These are phyloP conservation scores for Farysia itapuensis DNA, from an alignment of 1,284 basidiomycete genomes.

Conservation along the genomic window DNA sequence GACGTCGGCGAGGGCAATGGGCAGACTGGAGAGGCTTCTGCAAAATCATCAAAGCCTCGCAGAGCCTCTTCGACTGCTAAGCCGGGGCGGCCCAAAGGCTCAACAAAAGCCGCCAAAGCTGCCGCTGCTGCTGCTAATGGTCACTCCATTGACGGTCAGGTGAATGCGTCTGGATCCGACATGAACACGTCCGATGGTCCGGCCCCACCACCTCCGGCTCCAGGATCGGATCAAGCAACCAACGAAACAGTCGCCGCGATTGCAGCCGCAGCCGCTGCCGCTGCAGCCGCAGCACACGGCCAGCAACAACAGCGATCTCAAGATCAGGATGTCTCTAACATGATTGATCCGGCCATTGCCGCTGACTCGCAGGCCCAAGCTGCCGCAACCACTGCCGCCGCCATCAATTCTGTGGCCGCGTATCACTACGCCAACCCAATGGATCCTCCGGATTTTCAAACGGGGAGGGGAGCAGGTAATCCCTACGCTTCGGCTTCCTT, in stretches of 20 bases:
- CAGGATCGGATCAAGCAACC: conserved; percentile 21
- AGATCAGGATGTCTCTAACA: conserved; percentile 17
- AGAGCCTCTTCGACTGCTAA: conserved; percentile 33
- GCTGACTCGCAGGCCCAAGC: conserved; percentile 38
- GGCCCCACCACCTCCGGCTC: conserved; percentile 28
- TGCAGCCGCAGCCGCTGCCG: conserved; percentile 21
- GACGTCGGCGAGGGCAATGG: conserved; percentile 25
- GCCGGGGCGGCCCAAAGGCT: conserved; percentile 36
- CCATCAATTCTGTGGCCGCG: conserved; percentile 37
- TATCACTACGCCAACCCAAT: conserved; percentile 35
- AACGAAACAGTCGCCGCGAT: conserved; percentile 28
- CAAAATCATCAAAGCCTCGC: conserved; percentile 33
- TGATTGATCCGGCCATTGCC: conserved; percentile 39
- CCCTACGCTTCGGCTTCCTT: conserved; percentile 44
- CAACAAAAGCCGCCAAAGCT: conserved; percentile 36
- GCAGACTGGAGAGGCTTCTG: conserved; percentile 15
- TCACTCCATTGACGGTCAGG: conserved; percentile 5
- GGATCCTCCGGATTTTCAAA: conserved; percentile 44
- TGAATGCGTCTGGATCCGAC: not conserved
- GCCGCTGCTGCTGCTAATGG: conserved; percentile 17
- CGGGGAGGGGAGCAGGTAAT: conserved; percentile 43
- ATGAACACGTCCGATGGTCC: conserved; percentile 8
- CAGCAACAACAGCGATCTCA: conserved; percentile 8
- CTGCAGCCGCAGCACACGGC: conserved; percentile 8
- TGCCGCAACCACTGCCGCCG: conserved; percentile 32